These are phyloP conservation scores for Penicillium sp. DNA, from an alignment of 2,329 filamentous ascomycete species.

Conservation along the genomic window DNA sequence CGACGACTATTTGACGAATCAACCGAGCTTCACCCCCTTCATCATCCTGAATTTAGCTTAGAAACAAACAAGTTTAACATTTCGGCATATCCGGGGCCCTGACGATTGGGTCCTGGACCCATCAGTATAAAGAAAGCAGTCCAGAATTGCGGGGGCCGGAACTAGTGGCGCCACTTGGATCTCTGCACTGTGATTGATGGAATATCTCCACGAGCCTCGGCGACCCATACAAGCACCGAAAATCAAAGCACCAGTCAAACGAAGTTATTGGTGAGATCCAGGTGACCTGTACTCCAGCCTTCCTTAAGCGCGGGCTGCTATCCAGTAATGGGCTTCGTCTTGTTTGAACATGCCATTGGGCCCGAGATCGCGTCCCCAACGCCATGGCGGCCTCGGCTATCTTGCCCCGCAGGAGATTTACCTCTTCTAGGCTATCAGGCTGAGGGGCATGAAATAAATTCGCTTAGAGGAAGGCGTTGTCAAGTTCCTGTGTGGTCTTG, in stretches of 20 bases:
- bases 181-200: constrained; percentile 21
- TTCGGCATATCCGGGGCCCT: background rate
- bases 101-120: background rate
- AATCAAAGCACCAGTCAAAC: background rate
- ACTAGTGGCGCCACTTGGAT: background rate
- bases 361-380: background rate
- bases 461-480: background rate
- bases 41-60: background rate
- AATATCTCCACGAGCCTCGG: constrained; percentile 10
- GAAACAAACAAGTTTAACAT: background rate
- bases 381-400: constrained; percentile 5
- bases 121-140: background rate
- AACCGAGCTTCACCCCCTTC: background rate
- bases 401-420: constrained; percentile 34
- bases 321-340: background rate
- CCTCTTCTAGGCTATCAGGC: constrained; percentile 22
- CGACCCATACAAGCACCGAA: background rate
- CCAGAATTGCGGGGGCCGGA: background rate
- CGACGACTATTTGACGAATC: background rate
- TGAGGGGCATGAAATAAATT: background rate
- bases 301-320: background rate
- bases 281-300: background rate
- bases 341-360: background rate
- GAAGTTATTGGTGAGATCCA: background rate
- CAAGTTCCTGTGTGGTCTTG: background rate